phyloP scores from a whole-genome alignment of 495 filamentous ascomycete species.

The Usnea hakonensis region DNA sequence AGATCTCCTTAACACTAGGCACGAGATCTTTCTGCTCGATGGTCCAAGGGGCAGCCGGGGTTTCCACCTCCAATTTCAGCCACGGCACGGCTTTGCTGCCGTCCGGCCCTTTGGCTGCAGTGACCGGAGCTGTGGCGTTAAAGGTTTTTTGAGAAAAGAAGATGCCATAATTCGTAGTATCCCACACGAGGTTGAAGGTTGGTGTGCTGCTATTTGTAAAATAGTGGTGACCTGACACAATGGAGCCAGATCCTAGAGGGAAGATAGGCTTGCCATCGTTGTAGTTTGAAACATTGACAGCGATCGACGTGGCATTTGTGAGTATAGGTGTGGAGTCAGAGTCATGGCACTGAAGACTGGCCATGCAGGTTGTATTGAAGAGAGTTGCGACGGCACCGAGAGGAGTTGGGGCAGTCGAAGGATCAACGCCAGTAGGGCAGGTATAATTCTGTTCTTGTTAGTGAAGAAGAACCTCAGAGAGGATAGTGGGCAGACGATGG shows the following conservation, averaged over 20 bases:
- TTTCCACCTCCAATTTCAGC: slow-evolving; percentile 45
- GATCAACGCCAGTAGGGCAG: slow-evolving; percentile 52
- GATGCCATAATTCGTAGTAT: slow-evolving; percentile 45
- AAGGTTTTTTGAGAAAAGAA: slow-evolving; percentile 52
- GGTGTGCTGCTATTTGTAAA: slow-evolving; percentile 57
- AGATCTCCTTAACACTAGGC: slow-evolving; percentile 62
- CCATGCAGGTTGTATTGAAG: slow-evolving; percentile 79
- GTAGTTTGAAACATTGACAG: slow-evolving; percentile 32
- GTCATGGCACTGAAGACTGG: slow-evolving; percentile 38
- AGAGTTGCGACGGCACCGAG: slow-evolving; percentile 76
- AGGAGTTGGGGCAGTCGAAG: slow-evolving; percentile 47
- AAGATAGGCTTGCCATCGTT: slow-evolving; percentile 9
- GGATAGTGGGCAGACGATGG: background rate
- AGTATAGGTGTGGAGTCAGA: slow-evolving; percentile 44
- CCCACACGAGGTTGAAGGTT: slow-evolving; percentile 69
- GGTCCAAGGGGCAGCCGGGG: slow-evolving; percentile 25
- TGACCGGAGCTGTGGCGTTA: slow-evolving; percentile 51
- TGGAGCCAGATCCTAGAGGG: slow-evolving; percentile 46
- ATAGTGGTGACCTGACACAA: slow-evolving; percentile 74
- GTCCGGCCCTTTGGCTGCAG: slow-evolving; percentile 42
- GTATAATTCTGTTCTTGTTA: slow-evolving; percentile 68
- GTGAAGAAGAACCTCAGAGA: background rate
- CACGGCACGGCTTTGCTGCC: slow-evolving; percentile 62
- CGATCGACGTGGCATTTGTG: slow-evolving; percentile 36
- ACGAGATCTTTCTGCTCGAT: slow-evolving; percentile 34